Evolutionary conservation across 192 early-diverging fungal genomes (phyloP), one percentile per base, ranked within the genome.

Genomic region (Backusella liffmaniae): DNA sequence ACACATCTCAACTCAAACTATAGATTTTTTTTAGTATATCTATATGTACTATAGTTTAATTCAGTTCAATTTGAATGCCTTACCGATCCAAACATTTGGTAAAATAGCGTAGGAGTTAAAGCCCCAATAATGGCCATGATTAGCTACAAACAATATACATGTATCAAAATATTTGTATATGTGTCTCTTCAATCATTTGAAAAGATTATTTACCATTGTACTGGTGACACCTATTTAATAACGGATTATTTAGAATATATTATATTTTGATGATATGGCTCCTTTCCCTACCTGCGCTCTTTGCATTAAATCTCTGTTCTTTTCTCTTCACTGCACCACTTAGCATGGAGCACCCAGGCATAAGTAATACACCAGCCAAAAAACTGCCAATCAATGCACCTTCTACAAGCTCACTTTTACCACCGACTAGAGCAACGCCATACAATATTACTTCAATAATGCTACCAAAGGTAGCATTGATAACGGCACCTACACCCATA

Each of bases 391-490:
- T 93, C 74, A 99, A 82, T 16, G 94, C 89, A 37, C 98, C 98
- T 82, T 97, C 96, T 0, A 96, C 95, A 41, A 99, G 88, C 39
- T 83, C 77, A 39, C 89, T 89, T 83, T 97, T 97, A 30, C 96
- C 96, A 79, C 95, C 87, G 67, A 90, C 91, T 78, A 99, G 82
- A 7, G 96, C 96, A 16, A 98, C 90, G 6, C 90, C 84, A 84
- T 98, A 98, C 39, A 99, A 87, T 67, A 98, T 95, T 69, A 98
- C 93, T 83, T 99, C 97, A 74, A 99, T 94, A 36, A 99, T 97
- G 34, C 90, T 92, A 39, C 97, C 98, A 82, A 99, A 99, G 0
- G 98, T 97, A 4, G 98, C 98, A 82, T 99, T 99, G 80, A 98
- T 94, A 42, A 97, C 96, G 0, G 96, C 94, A 29, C 96, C 98